Conservation (phyloP, 352 stramenopile genomes). For the Phytophthora capsici region DNA sequence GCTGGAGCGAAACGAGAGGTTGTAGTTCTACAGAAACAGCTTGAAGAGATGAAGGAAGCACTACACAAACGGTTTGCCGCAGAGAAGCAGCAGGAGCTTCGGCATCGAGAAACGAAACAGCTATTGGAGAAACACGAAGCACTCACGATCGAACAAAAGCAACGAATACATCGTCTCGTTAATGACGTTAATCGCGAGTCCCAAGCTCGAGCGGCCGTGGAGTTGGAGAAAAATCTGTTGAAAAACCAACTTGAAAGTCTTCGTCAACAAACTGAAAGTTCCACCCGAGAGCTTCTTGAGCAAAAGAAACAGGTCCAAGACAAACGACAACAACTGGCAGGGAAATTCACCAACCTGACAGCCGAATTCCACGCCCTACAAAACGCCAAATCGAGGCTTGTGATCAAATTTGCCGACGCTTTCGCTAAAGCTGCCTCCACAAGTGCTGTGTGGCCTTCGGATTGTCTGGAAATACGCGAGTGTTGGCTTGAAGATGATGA, state of each 20-base stretch:
- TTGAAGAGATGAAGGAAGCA: slow-evolving; percentile 53
- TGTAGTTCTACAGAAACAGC: slow-evolving; percentile 42
- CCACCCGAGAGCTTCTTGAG: slow-evolving; percentile 45
- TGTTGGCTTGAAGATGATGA: slow-evolving; percentile 67
- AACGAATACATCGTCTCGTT: slow-evolving; percentile 61
- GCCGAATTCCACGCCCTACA: slow-evolving; percentile 51
- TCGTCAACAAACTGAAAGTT: slow-evolving; percentile 41
- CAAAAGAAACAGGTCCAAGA: slow-evolving; percentile 46
- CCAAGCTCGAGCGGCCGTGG: slow-evolving; percentile 50
- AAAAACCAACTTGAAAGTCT: slow-evolving; percentile 52
- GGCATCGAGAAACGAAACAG: slow-evolving; percentile 48
- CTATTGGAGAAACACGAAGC: slow-evolving; percentile 39
- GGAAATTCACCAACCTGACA: slow-evolving; percentile 45
- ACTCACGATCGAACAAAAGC: slow-evolving; percentile 53
- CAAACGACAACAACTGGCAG: slow-evolving; percentile 32
- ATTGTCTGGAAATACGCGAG: slow-evolving; percentile 51
- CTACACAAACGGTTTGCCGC: slow-evolving; percentile 38
- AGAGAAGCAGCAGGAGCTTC: slow-evolving; percentile 52
- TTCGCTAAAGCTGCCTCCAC: slow-evolving; percentile 20
- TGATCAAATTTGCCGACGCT: slow-evolving; percentile 41
- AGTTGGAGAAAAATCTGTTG: slow-evolving; percentile 56
- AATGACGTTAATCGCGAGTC: slow-evolving; percentile 58
- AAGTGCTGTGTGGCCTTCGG: slow-evolving; percentile 8
- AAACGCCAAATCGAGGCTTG: slow-evolving; percentile 53
- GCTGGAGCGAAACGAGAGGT: slow-evolving; percentile 38